phyloP scores from a whole-genome alignment of 2,329 filamentous ascomycete species.

The Fusarium tupiense region DNA sequence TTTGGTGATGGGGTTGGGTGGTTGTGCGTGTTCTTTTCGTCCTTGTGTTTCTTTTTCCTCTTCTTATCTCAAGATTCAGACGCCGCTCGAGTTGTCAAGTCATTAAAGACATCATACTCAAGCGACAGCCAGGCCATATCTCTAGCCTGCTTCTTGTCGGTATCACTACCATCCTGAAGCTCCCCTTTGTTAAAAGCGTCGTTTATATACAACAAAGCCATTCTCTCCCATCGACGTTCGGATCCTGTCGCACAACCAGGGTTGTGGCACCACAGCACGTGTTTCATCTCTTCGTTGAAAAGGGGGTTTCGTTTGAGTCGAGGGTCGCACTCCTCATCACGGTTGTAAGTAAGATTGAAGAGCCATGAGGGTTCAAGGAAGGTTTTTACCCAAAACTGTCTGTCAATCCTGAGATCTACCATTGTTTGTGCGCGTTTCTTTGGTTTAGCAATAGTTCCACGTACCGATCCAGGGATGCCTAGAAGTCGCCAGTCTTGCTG shows the following conservation, averaged over 20 bases:
- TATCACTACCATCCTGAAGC: neutral
- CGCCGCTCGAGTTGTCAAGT: neutral
- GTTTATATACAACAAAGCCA: neutral
- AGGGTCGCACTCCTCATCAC: neutral
- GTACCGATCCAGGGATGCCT: neutral
- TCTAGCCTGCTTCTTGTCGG: neutral
- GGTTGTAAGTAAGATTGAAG: neutral
- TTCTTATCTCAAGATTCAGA: neutral
- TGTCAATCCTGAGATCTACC: neutral
- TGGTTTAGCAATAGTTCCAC: neutral
- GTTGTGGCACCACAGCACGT: neutral
- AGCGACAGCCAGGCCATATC: neutral
- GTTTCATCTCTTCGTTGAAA: neutral
- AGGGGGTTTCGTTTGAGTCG: neutral
- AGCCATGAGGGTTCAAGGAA: neutral
- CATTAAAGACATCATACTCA: neutral
- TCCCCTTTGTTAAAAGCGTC: neutral
- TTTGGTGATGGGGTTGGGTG: neutral
- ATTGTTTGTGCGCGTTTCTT: neutral
- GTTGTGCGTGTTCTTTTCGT: neutral
- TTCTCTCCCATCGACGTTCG: neutral
- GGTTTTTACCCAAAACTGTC: rapidly evolving
- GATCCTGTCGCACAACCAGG: neutral
- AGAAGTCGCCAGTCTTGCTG: neutral
- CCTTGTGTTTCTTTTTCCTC: neutral